phyloP scores from a whole-genome alignment of 352 stramenopile species.

The Phytopythium aichiense region DNA sequence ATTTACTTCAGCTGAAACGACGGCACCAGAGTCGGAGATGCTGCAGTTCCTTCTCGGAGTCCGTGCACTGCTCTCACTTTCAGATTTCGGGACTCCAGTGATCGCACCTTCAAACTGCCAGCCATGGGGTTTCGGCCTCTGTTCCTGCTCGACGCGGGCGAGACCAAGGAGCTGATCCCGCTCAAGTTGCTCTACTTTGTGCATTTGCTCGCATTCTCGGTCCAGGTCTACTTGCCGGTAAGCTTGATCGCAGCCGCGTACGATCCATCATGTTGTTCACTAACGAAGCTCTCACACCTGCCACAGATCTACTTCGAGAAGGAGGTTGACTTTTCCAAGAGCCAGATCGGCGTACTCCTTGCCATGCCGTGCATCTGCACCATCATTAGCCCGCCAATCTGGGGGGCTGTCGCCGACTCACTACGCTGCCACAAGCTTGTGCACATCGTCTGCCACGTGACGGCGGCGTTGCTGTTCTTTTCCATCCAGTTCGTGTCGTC shows the following conservation, averaged over 20 bases:
- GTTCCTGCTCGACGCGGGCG: constrained; percentile 7
- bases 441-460: constrained; percentile 29
- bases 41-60: too few species aligned
- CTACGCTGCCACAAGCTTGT: constrained; percentile 23
- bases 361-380: constrained; percentile 27
- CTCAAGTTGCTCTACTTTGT: constrained; percentile 3
- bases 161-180: constrained; percentile 6
- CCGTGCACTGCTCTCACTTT: too few species aligned
- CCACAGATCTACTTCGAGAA: constrained; percentile 3
- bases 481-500: constrained; percentile 20
- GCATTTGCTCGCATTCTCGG: constrained; percentile 1
- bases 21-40: too few species aligned
- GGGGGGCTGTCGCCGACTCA: constrained; percentile 32
- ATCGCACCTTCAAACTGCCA: too few species aligned
- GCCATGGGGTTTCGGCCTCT: constrained; percentile 1
- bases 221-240: background rate
- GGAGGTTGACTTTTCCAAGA: constrained; percentile 22
- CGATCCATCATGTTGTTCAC: too few species aligned
- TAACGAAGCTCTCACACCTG: too few species aligned
- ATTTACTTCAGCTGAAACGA: too few species aligned
- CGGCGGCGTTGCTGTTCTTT: constrained; percentile 24
- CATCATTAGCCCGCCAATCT: constrained; percentile 33
- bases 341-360: constrained; percentile 37
- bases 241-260: background rate
- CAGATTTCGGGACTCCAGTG: too few species aligned